These are phyloP conservation scores for Hypomontagnella submonticulosa DNA, from an alignment of 495 filamentous ascomycete genomes.

Conservation along the genomic window DNA sequence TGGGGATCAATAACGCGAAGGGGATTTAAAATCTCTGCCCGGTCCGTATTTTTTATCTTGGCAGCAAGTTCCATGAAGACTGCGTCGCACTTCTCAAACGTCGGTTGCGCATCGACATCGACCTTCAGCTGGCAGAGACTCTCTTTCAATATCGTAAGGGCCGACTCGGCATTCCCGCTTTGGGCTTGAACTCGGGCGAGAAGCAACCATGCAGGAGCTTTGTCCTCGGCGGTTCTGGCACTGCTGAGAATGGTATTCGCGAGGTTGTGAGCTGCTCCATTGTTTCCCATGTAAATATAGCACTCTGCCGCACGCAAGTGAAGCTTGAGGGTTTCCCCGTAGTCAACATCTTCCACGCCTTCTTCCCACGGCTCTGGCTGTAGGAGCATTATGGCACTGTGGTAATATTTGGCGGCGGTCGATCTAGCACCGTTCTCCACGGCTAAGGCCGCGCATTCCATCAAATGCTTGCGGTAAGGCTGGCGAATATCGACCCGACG, in stretches of 20 bases:
- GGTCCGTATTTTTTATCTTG: conserved; percentile 68
- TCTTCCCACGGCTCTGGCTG: conserved; percentile 83
- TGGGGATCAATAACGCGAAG: conserved; percentile 63
- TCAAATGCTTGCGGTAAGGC: conserved; percentile 76
- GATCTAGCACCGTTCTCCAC: conserved; percentile 81
- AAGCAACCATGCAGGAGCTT: conserved; percentile 80
- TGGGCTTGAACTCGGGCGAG: conserved; percentile 80
- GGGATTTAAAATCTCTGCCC: conserved; percentile 64
- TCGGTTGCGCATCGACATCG: conserved; percentile 70
- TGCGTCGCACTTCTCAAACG: conserved; percentile 78
- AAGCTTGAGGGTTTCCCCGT: conserved; percentile 83
- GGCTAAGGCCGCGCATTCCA: conserved; percentile 78
- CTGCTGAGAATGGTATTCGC: conserved; percentile 72
- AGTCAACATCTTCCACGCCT: conserved; percentile 74
- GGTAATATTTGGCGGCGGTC: conserved; percentile 81
- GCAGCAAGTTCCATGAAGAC: conserved; percentile 71
- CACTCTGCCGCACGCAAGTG: conserved; percentile 83
- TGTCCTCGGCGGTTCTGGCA: conserved; percentile 75
- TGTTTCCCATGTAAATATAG: conserved; percentile 77
- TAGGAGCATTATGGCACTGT: conserved; percentile 77
- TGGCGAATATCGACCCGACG: conserved; percentile 65
- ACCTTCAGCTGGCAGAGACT: conserved; percentile 75
- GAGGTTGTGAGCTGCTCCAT: conserved; percentile 69
- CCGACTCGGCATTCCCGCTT: conserved; percentile 72
- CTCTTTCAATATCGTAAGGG: conserved; percentile 73